phyloP scores from a whole-genome alignment of 2,329 filamentous ascomycete genomes.

The Cladorrhinum sp. region DNA sequence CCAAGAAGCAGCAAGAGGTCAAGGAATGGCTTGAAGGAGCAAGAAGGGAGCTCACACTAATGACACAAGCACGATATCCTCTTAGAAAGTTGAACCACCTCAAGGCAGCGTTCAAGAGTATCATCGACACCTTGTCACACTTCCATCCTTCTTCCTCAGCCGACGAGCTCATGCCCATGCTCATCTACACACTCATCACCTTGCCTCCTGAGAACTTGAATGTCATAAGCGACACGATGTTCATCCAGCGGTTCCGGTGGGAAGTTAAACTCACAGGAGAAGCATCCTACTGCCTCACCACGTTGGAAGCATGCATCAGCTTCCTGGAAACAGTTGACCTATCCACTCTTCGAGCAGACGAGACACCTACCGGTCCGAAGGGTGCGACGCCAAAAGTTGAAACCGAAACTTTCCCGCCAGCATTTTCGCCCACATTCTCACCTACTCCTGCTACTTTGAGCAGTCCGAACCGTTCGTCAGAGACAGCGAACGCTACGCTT shows the following conservation, averaged over 20 bases:
- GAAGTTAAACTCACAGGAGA: slow-evolving; percentile 86
- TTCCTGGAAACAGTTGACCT: slow-evolving; percentile 96
- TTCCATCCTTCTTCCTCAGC: slow-evolving; percentile 80
- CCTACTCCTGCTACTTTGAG: slow-evolving; percentile 34
- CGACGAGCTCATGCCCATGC: slow-evolving; percentile 92
- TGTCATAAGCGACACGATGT: slow-evolving; percentile 90
- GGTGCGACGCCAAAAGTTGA: slow-evolving; percentile 22
- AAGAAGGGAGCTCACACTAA: slow-evolving; percentile 67
- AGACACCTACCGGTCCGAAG: slow-evolving; percentile 67
- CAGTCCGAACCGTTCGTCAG: slow-evolving; percentile 30
- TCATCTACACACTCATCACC: slow-evolving; percentile 94
- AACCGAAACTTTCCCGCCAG: slow-evolving; percentile 54
- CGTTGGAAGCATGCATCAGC: slow-evolving; percentile 88
- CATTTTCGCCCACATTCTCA: slow-evolving; percentile 44
- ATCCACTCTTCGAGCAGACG: slow-evolving; percentile 79
- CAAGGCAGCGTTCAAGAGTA: slow-evolving; percentile 85
- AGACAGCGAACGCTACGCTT: slow-evolving; percentile 26
- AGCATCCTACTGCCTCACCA: slow-evolving; percentile 93
- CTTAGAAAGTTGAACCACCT: slow-evolving; percentile 87
- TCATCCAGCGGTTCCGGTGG: slow-evolving; percentile 88
- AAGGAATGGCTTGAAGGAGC: slow-evolving; percentile 70
- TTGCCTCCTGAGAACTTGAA: slow-evolving; percentile 81
- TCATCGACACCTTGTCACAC: slow-evolving; percentile 77
- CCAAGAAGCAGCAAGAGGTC: slow-evolving; percentile 65
- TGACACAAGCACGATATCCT: slow-evolving; percentile 85